Percentiles rank a stretch among this genome's conserved stretches.
phyloP scores from a whole-genome alignment of 495 filamentous ascomycete genomes.

The Xylaria sp. region DNA sequence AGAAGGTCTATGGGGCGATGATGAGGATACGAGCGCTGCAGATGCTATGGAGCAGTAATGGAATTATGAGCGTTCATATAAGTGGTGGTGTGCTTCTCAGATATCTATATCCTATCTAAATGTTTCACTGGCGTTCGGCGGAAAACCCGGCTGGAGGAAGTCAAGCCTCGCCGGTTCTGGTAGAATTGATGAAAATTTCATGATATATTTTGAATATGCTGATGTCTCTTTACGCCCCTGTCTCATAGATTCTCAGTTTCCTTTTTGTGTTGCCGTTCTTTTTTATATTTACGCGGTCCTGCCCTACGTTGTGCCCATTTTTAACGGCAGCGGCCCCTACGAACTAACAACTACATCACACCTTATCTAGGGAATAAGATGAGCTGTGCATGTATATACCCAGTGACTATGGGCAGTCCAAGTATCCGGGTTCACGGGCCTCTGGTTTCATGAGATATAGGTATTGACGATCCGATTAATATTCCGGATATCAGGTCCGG shows the following conservation, averaged over 20 bases:
- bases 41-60: constrained; percentile 43
- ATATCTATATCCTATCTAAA: neutral
- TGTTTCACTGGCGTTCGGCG: constrained; percentile 27
- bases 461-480: neutral
- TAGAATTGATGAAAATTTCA: neutral
- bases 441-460: neutral
- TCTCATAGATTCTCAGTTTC: neutral
- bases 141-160: neutral
- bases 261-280: too few relatives aligned
- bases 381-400: neutral
- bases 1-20: constrained; percentile 87
- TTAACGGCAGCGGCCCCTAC: neutral
- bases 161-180: neutral
- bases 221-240: neutral
- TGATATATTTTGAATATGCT: neutral
- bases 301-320: neutral
- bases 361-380: too few relatives aligned
- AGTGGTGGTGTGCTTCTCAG: constrained; percentile 19
- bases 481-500: neutral
- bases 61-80: neutral
- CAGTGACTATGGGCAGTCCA: neutral
- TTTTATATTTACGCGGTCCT: neutral
- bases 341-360: neutral
- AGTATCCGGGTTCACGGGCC: neutral
- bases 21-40: constrained; percentile 32